A percentile compares a stretch with the other conserved stretches of the same genome.
These are phyloP conservation scores for Fusarium equiseti DNA, from an alignment of 2,329 filamentous ascomycete species.

Conservation along the genomic window DNA sequence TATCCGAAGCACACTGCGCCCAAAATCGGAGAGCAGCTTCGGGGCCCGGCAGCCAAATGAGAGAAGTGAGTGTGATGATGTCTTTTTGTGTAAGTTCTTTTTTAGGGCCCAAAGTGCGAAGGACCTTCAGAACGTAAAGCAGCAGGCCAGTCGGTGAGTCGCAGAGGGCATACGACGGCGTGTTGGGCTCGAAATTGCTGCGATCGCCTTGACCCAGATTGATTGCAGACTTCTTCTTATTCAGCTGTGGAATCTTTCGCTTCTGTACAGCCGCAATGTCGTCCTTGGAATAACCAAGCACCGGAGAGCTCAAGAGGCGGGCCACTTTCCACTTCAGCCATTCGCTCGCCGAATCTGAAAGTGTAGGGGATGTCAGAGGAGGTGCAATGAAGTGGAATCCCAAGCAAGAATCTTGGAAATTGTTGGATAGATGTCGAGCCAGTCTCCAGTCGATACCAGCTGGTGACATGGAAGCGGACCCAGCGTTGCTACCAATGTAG, in stretches of 20 bases:
- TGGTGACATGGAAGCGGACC: conserved; percentile 59
- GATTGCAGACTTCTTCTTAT: conserved; percentile 24
- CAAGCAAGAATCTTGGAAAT: conserved; percentile 63
- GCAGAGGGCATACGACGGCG: conserved; percentile 69
- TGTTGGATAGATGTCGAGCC: conserved; percentile 60
- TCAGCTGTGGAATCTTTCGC: conserved; percentile 19
- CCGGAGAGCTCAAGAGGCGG: conserved; percentile 59
- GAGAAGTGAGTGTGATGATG: conserved; percentile 69
- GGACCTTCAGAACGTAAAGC: conserved; percentile 63
- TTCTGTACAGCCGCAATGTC: conserved; percentile 62
- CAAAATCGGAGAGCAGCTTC: conserved; percentile 70
- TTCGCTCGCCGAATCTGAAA: conserved; percentile 57
- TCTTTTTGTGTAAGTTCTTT: conserved; percentile 62
- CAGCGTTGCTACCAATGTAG: conserved; percentile 69
- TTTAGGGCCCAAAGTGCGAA: conserved; percentile 57
- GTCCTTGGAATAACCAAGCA: conserved; percentile 67
- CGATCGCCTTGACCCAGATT: conserved; percentile 50
- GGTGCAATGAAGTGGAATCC: conserved; percentile 73
- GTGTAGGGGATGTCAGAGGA: conserved; percentile 62
- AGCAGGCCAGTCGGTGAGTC: conserved; percentile 71
- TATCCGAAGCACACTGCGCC: conserved; percentile 59
- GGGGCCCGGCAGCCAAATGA: conserved; percentile 75
- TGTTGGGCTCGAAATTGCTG: conserved; percentile 62
- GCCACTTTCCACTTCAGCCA: conserved; percentile 70
- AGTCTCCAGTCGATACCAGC: conserved; percentile 66